Conservation (phyloP, 257 asterid species). For the Pogostemon cablin region DNA sequence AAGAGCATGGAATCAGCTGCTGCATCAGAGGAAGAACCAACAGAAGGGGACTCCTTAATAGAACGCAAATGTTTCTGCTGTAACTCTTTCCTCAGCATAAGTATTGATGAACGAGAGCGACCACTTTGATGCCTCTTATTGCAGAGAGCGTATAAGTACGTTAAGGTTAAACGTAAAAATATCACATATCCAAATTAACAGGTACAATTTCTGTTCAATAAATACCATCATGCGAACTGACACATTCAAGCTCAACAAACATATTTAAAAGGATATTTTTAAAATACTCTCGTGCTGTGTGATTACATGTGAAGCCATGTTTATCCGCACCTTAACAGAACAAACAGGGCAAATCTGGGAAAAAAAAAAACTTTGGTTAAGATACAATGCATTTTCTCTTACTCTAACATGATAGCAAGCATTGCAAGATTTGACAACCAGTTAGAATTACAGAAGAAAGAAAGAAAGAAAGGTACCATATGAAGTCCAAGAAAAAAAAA, state of each 20-base stretch:
- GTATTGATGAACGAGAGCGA: constrained; percentile 58
- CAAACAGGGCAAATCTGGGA: constrained; percentile 96
- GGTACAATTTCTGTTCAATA: not conserved
- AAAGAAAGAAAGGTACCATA: constrained; percentile 21
- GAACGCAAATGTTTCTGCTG: constrained; percentile 54
- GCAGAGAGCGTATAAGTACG: constrained; percentile 62
- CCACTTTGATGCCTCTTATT: constrained; percentile 55
- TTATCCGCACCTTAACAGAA: constrained; percentile 59
- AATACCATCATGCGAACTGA: not conserved
- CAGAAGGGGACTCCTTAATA: constrained; percentile 52
- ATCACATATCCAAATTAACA: constrained; percentile 26
- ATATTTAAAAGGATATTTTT: constrained; percentile 76
- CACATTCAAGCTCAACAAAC: not conserved
- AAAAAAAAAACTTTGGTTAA: constrained; percentile 28
- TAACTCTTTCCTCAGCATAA: constrained; percentile 64
- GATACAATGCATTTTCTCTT: constrained; percentile 11
- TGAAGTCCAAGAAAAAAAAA: constrained; percentile 16
- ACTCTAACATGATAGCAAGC: constrained; percentile 16
- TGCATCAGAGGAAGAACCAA: constrained; percentile 52
- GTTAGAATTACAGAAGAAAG: not conserved
- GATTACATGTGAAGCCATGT: constrained; percentile 89
- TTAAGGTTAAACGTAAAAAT: constrained; percentile 50
- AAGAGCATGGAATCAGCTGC: constrained; percentile 65
- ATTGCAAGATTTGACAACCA: constrained; percentile 2
- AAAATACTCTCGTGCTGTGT: constrained; percentile 74